Conservation (phyloP, 768 basidiomycete species). For the Tricholoma matsutake region DNA sequence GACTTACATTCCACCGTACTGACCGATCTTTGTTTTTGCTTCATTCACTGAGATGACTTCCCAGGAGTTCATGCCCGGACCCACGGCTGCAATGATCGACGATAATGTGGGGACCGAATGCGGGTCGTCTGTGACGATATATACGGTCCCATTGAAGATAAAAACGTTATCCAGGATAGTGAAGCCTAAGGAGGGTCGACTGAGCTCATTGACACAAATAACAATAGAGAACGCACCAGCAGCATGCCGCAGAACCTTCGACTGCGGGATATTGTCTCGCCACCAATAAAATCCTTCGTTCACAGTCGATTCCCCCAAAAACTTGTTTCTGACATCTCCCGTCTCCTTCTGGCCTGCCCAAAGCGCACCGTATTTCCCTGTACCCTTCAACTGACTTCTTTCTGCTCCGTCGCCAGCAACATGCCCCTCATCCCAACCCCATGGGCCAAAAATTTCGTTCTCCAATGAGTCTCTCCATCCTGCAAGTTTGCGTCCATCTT, state of each 20-base stretch:
- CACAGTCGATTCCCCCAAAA: conserved; percentile 36
- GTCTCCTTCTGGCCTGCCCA: conserved; percentile 37
- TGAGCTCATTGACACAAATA: neutral
- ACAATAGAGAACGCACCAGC: conserved; percentile 47
- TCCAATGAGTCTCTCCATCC: conserved; percentile 61
- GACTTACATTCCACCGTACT: conserved; percentile 50
- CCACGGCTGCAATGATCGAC: conserved; percentile 45
- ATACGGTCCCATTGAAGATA: conserved; percentile 68
- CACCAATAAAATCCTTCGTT: conserved; percentile 56
- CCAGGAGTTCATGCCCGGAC: conserved; percentile 50
- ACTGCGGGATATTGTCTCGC: conserved; percentile 52
- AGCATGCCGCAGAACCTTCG: conserved; percentile 57
- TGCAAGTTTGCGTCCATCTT: conserved; percentile 46
- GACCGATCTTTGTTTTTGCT: conserved; percentile 47
- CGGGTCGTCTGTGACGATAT: conserved; percentile 68
- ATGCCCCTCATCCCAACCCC: conserved; percentile 61
- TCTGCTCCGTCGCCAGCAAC: conserved; percentile 56
- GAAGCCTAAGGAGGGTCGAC: conserved; percentile 50
- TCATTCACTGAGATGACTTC: conserved; percentile 49
- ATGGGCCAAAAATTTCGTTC: conserved; percentile 62
- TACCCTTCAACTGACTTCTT: conserved; percentile 39
- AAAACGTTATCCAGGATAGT: conserved; percentile 83
- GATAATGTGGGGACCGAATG: conserved; percentile 55
- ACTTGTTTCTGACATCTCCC: conserved; percentile 22
- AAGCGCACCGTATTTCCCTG: conserved; percentile 41